phyloP scores from a whole-genome alignment of 306 rosid species.

The Dalbergia cultrata region DNA sequence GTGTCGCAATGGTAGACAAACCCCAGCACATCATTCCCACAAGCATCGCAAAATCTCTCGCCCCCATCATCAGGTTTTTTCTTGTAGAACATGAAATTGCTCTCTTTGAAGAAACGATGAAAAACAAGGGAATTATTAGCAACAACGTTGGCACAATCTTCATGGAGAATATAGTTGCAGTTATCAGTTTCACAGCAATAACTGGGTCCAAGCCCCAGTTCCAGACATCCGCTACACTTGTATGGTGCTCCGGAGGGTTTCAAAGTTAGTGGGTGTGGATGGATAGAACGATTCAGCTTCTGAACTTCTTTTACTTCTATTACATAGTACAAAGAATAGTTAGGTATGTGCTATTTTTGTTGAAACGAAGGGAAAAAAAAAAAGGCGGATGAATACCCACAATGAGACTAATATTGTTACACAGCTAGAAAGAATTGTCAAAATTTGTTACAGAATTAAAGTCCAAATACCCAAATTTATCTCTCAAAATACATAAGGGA shows the following conservation, averaged over 20 bases:
- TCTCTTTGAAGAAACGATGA: slow-evolving; percentile 40
- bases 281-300: slow-evolving; percentile 40
- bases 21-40: slow-evolving; percentile 52
- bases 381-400: too few species aligned
- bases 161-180: slow-evolving; percentile 52
- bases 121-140: background rate
- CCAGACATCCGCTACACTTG: slow-evolving; percentile 58
- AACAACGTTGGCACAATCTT: slow-evolving; percentile 42
- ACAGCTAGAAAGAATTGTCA: too few species aligned
- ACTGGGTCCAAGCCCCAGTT: slow-evolving; percentile 51
- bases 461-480: too few species aligned
- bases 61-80: background rate
- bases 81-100: slow-evolving; percentile 29
- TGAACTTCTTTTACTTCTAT: background rate
- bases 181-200: slow-evolving; percentile 35
- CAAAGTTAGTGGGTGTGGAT: slow-evolving; percentile 33
- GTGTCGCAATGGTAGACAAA: too few species aligned
- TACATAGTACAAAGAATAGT: too few species aligned
- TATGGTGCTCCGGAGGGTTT: slow-evolving; percentile 45
- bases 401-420: too few species aligned
- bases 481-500: too few species aligned
- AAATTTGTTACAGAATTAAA: too few species aligned
- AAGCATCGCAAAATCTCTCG: slow-evolving; percentile 51
- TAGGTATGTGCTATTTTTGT: background rate
- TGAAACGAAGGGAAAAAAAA: background rate